Conservation (phyloP, 169 alveolate species). For the Perkinsus marinus region DNA sequence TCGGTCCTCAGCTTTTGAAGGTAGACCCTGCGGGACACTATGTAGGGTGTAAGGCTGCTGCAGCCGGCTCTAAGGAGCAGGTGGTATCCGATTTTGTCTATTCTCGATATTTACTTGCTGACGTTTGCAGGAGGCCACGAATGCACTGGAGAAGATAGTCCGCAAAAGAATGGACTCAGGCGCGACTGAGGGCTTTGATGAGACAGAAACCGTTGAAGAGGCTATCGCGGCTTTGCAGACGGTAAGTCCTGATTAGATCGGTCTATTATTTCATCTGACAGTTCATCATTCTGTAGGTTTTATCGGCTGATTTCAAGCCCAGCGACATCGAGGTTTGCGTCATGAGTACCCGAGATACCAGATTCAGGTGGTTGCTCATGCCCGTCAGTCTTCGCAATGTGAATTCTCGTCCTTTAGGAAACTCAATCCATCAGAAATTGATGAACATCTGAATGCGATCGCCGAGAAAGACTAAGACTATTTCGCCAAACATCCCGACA, state of each 20-base stretch:
- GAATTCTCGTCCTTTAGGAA: background rate
- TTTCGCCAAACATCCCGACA: too few species aligned
- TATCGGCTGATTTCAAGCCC: background rate
- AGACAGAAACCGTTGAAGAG: slow-evolving; percentile 33
- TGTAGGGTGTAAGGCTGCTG: slow-evolving; percentile 81
- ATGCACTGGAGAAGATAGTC: slow-evolving; percentile 56
- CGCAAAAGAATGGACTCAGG: slow-evolving; percentile 18
- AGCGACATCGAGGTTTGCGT: background rate
- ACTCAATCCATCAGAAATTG: background rate
- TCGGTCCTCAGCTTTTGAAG: slow-evolving; percentile 77
- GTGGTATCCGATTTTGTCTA: background rate
- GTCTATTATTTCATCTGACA: background rate
- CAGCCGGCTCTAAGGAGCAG: slow-evolving; percentile 76
- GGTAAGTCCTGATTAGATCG: background rate
- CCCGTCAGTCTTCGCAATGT: background rate
- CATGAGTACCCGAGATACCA: background rate
- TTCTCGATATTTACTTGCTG: background rate
- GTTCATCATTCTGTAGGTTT: background rate
- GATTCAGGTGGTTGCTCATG: background rate
- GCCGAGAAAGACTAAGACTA: background rate
- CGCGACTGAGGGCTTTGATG: background rate
- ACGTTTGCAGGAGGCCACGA: slow-evolving; percentile 45
- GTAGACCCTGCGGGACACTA: slow-evolving; percentile 92
- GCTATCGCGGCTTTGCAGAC: slow-evolving; percentile 11
- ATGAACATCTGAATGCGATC: background rate